Base-by-base conservation (phyloP, 2,329 filamentous ascomycete species). In the Cladosporium phlei region DNA sequence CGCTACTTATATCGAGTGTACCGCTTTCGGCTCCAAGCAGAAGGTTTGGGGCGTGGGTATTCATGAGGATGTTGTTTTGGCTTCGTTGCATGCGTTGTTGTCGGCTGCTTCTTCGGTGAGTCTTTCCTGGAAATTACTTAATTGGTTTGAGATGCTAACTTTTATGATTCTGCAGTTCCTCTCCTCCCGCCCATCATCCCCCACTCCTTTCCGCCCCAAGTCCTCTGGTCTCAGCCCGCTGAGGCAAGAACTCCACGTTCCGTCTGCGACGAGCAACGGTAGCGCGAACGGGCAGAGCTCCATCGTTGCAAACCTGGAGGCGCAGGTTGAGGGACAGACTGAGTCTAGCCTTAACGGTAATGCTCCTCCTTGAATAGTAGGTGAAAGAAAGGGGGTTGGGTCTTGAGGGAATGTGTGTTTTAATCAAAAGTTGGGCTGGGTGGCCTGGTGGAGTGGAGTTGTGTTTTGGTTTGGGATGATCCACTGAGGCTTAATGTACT, bases 1-100 rank as follows among this genome's bases (percentile, higher is more conserved):
- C n/a, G 91, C 89, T 2, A 88, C 90, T 2, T 97, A 94, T 64
- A 95, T 97, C 54, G 87, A 96, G 67, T 95, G 89, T 68, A 89
- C 78, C 21, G 77, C 82, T 16, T 69, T 78, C 3, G 80, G 78
- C 37, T 83, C 76, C 52, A 78, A 77, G 45, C 75, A 87, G 59
- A 85, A 80, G 59, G 85, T 95, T 2, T 95, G 89, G 88, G 89
- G 89, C 57, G 85, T 95, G 5, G 89, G 88, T 25, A 87, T 96
- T 57, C 88, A 96, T 65, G 85, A 91, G 65, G 91, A 95, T 72
- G 88, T 94, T 51, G 88, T 94, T 16, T 87, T 94, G 67, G 89
- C 87, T 59, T 90, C 85, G 66, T 77, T 96, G 61, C 86, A 89
- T 64, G 90, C 90, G 48, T 74, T 95, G 56, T 73, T 95, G 64